Evolutionary conservation across 2,329 filamentous ascomycete genomes (phyloP).

Genomic region (Monosporascus sp.): DNA sequence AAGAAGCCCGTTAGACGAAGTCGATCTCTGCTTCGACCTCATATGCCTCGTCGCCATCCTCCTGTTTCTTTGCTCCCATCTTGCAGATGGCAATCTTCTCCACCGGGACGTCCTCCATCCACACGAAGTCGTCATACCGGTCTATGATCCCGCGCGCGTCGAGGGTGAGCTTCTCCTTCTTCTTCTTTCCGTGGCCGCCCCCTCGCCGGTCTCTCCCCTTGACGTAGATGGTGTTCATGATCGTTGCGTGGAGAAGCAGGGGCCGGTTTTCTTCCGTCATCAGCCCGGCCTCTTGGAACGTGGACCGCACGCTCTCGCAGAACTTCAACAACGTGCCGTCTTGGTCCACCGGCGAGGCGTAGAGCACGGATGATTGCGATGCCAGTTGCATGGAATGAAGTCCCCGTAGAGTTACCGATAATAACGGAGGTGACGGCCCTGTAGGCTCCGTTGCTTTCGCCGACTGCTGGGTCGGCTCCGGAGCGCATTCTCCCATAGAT

Average conservation of each 20-base stretch:
- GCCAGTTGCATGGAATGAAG: conserved; percentile 58
- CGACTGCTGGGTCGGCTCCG: background rate
- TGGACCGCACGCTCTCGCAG: conserved; percentile 47
- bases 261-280: conserved; percentile 55
- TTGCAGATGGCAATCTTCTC: conserved; percentile 72
- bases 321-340: conserved; percentile 49
- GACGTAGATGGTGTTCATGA: conserved; percentile 81
- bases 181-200: conserved; percentile 20
- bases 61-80: conserved; percentile 75
- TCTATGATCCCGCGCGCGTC: conserved; percentile 54
- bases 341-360: conserved; percentile 54
- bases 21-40: conserved; percentile 47
- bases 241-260: conserved; percentile 75
- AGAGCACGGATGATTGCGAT: conserved; percentile 57
- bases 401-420: conserved; percentile 46
- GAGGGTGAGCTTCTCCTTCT: conserved; percentile 38
- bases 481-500: background rate
- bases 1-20: conserved; percentile 5
- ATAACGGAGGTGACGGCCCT: conserved; percentile 8
- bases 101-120: conserved; percentile 64
- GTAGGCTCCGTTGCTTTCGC: conserved; percentile 12
- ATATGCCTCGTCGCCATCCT: conserved; percentile 49
- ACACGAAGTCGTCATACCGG: conserved; percentile 59
- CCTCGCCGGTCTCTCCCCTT: conserved; percentile 31
- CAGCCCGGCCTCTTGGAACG: conserved; percentile 52